Conservation (phyloP, 164 flowering plant species). For the Chimonanthus salicifolius region DNA sequence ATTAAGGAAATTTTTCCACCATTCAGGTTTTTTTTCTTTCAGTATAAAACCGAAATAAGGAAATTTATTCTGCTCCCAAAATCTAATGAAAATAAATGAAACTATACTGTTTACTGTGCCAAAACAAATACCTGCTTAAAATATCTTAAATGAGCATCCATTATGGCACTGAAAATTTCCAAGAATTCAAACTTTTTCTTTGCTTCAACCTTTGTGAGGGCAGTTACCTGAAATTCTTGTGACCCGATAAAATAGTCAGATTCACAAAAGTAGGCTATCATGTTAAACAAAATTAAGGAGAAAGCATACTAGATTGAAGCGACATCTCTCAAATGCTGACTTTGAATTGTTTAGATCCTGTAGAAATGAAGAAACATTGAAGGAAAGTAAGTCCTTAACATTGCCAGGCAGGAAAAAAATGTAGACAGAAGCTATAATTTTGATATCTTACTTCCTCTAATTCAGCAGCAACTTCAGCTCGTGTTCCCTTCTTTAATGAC, state of each 20-base stretch:
- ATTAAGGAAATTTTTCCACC: not conserved
- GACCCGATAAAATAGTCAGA: constrained; percentile 18
- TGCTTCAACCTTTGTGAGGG: constrained; percentile 72
- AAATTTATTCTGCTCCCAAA: not conserved
- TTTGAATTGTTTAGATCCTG: constrained; percentile 93
- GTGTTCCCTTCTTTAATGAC: constrained; percentile 78
- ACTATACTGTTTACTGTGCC: not conserved
- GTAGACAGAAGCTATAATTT: not conserved
- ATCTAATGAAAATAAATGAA: not conserved
- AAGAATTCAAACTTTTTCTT: constrained; percentile 88
- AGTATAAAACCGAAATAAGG: not conserved
- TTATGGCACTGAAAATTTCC: constrained; percentile 86
- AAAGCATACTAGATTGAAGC: constrained; percentile 81
- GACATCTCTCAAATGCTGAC: constrained; percentile 89
- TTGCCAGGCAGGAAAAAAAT: not conserved
- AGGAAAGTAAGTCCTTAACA: not conserved
- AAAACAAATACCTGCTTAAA: constrained; percentile 62
- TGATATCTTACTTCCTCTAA: constrained; percentile 69
- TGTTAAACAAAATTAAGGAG: constrained; percentile 3
- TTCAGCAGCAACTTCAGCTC: constrained; percentile 71
- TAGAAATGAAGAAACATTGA: not conserved
- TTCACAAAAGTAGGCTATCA: not conserved
- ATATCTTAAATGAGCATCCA: constrained; percentile 94
- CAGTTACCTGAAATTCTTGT: constrained; percentile 76
- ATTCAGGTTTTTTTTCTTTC: not conserved